Evolutionary conservation across 331 rosid species (phyloP).

Genomic region (Saraca asoca): DNA sequence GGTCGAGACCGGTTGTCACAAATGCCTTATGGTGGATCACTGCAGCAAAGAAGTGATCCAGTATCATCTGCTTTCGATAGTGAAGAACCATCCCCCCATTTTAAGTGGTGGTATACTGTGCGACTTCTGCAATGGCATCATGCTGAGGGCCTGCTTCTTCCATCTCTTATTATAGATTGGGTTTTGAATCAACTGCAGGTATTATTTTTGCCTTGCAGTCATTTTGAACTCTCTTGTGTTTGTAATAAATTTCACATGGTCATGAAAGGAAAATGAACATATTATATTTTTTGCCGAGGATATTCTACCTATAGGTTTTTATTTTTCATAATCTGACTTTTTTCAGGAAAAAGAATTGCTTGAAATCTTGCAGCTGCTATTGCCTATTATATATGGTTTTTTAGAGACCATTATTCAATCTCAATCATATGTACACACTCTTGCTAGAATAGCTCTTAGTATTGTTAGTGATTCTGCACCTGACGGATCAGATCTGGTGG

Average conservation of each 20-base stretch:
- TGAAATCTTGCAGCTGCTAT: slow-evolving; percentile 82
- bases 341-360: slow-evolving; percentile 82
- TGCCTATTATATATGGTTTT: slow-evolving; percentile 93
- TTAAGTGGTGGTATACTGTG: slow-evolving; percentile 93
- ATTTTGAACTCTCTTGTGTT: slow-evolving; percentile 3
- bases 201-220: slow-evolving; percentile 4
- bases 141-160: slow-evolving; percentile 86
- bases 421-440: slow-evolving; percentile 85
- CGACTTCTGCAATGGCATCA: slow-evolving; percentile 96
- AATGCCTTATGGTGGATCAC: slow-evolving; percentile 59
- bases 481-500: slow-evolving; percentile 94
- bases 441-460: slow-evolving; percentile 74
- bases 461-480: slow-evolving; percentile 84
- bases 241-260: slow-evolving; percentile 25
- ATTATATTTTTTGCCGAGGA: background rate
- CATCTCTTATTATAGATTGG: slow-evolving; percentile 92
- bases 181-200: slow-evolving; percentile 92
- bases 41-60: slow-evolving; percentile 61
- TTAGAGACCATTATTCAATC: slow-evolving; percentile 80
- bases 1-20: slow-evolving; percentile 50
- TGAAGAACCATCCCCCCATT: slow-evolving; percentile 81
- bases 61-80: slow-evolving; percentile 58
- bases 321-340: slow-evolving; percentile 34
- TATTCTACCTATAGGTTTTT: slow-evolving; percentile 30
- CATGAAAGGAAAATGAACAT: slow-evolving; percentile 1